These are phyloP conservation scores for Penicillium crystallinum DNA, from an alignment of 495 filamentous ascomycete genomes.

Conservation along the genomic window DNA sequence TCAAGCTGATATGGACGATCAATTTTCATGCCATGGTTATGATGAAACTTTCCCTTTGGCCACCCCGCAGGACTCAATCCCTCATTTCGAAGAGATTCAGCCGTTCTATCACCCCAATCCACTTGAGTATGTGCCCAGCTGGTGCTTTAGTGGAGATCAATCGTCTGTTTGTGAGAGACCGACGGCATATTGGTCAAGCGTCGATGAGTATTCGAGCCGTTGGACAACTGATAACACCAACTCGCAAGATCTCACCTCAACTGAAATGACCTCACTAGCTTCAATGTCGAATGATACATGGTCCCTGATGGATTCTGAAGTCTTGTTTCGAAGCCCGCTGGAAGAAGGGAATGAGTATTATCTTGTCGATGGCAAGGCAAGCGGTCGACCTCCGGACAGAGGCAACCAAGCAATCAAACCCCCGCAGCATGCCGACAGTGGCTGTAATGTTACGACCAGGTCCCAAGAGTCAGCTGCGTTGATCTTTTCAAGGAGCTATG, in stretches of 20 bases:
- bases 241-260: constrained; percentile 8
- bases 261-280: constrained; percentile 16
- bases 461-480: background rate
- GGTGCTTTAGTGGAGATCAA: too few relatives aligned
- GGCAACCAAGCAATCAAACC: constrained; percentile 25
- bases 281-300: constrained; percentile 16
- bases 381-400: constrained; percentile 19
- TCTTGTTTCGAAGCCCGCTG: constrained; percentile 12
- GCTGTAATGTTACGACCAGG: background rate
- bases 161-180: background rate
- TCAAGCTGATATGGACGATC: background rate
- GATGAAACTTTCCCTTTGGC: background rate
- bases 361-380: constrained; percentile 30
- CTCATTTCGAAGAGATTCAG: background rate
- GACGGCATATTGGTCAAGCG: background rate
- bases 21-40: background rate
- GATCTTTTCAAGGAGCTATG: background rate
- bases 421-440: background rate
- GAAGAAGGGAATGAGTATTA: constrained; percentile 28
- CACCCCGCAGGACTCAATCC: background rate
- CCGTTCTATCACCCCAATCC: background rate
- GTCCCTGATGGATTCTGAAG: constrained; percentile 25
- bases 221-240: background rate
- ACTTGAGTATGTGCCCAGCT: background rate
- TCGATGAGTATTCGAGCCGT: background rate